Evolutionary conservation across 306 rosid genomes (phyloP).

Genomic region (Quercus suber): DNA sequence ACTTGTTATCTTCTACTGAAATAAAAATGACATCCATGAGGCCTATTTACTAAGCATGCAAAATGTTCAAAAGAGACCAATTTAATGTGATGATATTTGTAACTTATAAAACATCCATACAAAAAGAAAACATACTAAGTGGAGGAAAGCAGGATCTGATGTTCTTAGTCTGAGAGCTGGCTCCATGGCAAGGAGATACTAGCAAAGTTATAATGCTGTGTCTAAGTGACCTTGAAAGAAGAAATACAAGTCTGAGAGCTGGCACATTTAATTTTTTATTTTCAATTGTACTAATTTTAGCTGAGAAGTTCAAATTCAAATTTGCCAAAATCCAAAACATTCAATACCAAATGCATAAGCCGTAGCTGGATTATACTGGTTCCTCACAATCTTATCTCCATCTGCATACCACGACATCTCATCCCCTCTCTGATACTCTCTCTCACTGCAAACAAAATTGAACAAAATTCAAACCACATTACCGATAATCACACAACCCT

Average conservation of each 20-base stretch:
- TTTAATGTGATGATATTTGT: neutral
- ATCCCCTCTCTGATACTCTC: constrained; percentile 93
- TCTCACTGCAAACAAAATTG: constrained; percentile 71
- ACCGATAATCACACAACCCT: constrained; percentile 20
- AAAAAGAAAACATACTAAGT: constrained; percentile 46
- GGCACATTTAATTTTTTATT: neutral
- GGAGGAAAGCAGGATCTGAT: constrained; percentile 71
- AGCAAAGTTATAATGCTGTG: neutral
- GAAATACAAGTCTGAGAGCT: constrained; percentile 2
- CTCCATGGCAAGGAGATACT: constrained; percentile 35
- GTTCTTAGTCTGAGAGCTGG: constrained; percentile 75
- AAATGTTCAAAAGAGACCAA: neutral
- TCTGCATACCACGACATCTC: constrained; percentile 96
- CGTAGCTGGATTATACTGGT: constrained; percentile 83
- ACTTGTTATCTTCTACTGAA: neutral
- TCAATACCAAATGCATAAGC: constrained; percentile 94
- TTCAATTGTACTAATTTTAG: neutral
- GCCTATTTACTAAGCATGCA: neutral
- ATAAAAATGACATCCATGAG: neutral
- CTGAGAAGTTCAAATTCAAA: constrained; percentile 7
- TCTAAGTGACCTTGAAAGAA: neutral
- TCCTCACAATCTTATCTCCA: constrained; percentile 89
- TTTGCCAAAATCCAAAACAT: neutral
- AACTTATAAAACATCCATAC: neutral
- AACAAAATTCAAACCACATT: constrained; percentile 29